Conservation (phyloP, 2,329 filamentous ascomycete genomes). For the Blastomyces emzantsi region DNA sequence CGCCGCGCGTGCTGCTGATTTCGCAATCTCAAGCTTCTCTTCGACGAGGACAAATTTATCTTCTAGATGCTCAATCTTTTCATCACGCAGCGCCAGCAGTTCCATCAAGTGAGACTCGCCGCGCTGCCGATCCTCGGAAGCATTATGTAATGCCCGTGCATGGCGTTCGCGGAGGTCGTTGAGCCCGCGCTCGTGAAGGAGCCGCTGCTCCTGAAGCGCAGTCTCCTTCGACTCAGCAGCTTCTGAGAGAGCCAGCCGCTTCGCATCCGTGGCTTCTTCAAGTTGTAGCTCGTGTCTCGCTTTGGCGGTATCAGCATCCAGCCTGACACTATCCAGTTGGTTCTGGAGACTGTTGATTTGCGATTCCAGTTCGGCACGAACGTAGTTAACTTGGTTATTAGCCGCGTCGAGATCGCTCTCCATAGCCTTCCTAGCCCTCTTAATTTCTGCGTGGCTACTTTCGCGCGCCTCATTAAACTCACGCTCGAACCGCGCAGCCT, state of each 20-base stretch:
- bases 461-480: slow-evolving; percentile 81
- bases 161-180: slow-evolving; percentile 70
- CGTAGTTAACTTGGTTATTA: slow-evolving; percentile 64
- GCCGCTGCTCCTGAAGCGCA: slow-evolving; percentile 49
- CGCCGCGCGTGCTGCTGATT: slow-evolving; percentile 75
- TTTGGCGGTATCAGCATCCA: slow-evolving; percentile 72
- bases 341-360: slow-evolving; percentile 63
- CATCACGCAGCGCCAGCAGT: slow-evolving; percentile 69
- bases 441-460: slow-evolving; percentile 67
- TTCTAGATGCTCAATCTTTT: slow-evolving; percentile 76
- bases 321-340: slow-evolving; percentile 66
- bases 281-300: slow-evolving; percentile 75
- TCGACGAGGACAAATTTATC: slow-evolving; percentile 78
- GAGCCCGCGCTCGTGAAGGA: slow-evolving; percentile 61
- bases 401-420: slow-evolving; percentile 74
- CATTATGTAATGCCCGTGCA: slow-evolving; percentile 62
- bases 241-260: slow-evolving; percentile 50
- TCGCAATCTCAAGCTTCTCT: slow-evolving; percentile 83
- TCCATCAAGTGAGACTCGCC: slow-evolving; percentile 72
- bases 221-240: slow-evolving; percentile 45
- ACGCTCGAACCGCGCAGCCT: slow-evolving; percentile 60
- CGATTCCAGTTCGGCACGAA: slow-evolving; percentile 70
- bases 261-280: slow-evolving; percentile 66
- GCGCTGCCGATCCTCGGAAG: slow-evolving; percentile 71
- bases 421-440: slow-evolving; percentile 68